These are phyloP conservation scores for Dothistroma septosporum DNA, from an alignment of 2,329 filamentous ascomycete genomes.

Conservation along the genomic window DNA sequence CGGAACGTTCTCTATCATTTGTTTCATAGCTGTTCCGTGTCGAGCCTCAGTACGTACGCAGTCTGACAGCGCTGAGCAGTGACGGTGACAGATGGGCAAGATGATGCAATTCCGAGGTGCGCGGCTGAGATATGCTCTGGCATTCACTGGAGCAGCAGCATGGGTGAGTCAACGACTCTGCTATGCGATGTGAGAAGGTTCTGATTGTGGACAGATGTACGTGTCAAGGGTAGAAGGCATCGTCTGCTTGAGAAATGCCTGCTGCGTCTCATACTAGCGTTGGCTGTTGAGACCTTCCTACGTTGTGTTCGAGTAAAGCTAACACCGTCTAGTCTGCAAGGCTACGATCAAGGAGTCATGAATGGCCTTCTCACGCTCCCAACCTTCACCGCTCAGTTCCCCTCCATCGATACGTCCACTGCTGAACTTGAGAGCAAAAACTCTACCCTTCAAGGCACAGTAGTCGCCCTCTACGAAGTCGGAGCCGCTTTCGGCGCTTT, in stretches of 20 bases:
- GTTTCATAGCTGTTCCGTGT: not conserved
- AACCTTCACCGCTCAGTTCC: slow-evolving; percentile 40
- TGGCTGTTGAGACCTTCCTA: not conserved
- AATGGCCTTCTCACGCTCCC: slow-evolving; percentile 41
- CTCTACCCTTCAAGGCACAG: slow-evolving; percentile 32
- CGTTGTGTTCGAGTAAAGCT: not conserved
- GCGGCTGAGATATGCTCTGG: slow-evolving; percentile 18
- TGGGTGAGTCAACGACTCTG: not conserved
- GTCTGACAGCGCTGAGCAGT: not conserved
- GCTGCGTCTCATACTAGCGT: not conserved
- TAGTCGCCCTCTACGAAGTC: slow-evolving; percentile 33
- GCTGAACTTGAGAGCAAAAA: slow-evolving; percentile 15
- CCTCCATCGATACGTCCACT: slow-evolving; percentile 34
- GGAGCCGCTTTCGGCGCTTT: slow-evolving; percentile 26
- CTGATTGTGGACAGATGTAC: not conserved
- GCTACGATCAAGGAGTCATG: slow-evolving; percentile 38
- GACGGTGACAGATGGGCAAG: not conserved
- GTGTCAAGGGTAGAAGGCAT: not conserved
- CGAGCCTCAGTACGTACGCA: not conserved
- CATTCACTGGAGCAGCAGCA: slow-evolving; percentile 22
- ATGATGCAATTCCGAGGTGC: slow-evolving; percentile 13
- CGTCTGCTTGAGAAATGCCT: not conserved
- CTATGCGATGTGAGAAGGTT: not conserved
- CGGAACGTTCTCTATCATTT: not conserved
- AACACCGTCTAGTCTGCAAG: slow-evolving; percentile 18